Evolutionary conservation across 352 stramenopile species (phyloP).

Genomic region (Elongisporangium prolatum): DNA sequence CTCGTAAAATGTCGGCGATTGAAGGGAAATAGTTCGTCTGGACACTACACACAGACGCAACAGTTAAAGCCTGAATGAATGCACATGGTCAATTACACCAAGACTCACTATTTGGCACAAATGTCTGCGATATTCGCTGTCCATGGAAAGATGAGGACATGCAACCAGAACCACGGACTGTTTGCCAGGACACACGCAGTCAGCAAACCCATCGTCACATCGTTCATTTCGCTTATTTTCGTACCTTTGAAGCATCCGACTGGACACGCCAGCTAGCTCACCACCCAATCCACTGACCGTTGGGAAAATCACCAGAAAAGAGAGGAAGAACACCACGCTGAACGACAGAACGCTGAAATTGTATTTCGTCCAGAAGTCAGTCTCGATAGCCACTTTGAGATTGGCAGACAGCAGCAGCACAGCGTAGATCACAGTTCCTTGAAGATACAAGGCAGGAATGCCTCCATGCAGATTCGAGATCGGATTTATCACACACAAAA

Average conservation of each 20-base stretch:
- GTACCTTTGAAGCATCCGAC: constrained; percentile 47
- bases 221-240: constrained; percentile 1
- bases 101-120: constrained; percentile 57
- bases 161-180: constrained; percentile 66
- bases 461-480: constrained; percentile 28
- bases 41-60: constrained; percentile 24
- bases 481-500: constrained; percentile 45
- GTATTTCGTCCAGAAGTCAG: constrained; percentile 73
- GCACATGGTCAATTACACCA: background rate
- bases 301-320: constrained; percentile 60
- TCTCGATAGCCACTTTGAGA: constrained; percentile 70
- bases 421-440: constrained; percentile 67
- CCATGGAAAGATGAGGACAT: constrained; percentile 57
- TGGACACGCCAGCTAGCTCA: constrained; percentile 52
- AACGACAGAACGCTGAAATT: constrained; percentile 51
- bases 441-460: constrained; percentile 44
- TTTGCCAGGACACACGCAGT: background rate
- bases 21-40: constrained; percentile 63
- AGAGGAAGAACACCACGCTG: constrained; percentile 56
- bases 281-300: constrained; percentile 38
- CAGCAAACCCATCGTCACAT: constrained; percentile 1
- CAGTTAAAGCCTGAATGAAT: background rate
- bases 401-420: constrained; percentile 74
- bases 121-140: constrained; percentile 60
- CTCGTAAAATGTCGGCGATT: constrained; percentile 59